Percentiles rank a stretch among this genome's conserved stretches.
These are phyloP conservation scores for Orbilia brochopaga DNA, from an alignment of 2,329 filamentous ascomycete genomes.

Conservation along the genomic window DNA sequence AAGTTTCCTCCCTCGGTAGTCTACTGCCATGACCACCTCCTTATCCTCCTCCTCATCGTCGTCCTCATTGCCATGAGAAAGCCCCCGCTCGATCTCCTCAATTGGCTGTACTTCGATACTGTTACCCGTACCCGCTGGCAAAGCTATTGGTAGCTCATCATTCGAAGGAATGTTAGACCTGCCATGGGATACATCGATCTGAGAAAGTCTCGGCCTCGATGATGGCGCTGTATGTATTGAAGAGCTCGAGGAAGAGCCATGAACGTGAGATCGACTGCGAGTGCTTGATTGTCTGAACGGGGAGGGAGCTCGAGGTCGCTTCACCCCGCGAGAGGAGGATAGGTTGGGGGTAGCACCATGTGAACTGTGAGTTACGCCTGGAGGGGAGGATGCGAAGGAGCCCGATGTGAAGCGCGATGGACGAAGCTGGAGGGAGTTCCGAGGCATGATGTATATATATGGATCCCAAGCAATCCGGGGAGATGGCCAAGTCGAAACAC, in stretches of 20 bases:
- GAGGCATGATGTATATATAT: conserved; percentile 26
- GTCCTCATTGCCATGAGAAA: conserved; percentile 59
- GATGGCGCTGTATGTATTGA: background rate
- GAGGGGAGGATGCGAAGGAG: conserved; percentile 28
- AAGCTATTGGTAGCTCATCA: background rate
- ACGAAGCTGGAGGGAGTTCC: conserved; percentile 28
- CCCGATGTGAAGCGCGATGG: conserved; percentile 1
- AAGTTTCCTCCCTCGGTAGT: conserved; percentile 52
- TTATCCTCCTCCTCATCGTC: conserved; percentile 61
- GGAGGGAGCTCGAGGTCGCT: conserved; percentile 29
- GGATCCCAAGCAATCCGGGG: too few relatives aligned
- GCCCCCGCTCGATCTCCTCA: background rate
- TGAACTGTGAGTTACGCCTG: background rate
- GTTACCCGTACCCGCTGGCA: background rate
- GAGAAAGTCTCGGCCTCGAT: background rate
- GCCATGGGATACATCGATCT: background rate
- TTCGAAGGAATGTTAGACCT: background rate
- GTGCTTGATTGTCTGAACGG: conserved; percentile 18
- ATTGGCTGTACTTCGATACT: background rate
- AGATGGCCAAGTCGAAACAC: too few relatives aligned
- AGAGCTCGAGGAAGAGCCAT: conserved; percentile 10
- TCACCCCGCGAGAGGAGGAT: conserved; percentile 14
- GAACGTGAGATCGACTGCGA: background rate
- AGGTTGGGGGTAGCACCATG: background rate
- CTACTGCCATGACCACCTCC: conserved; percentile 54